phyloP scores from a whole-genome alignment of 352 stramenopile genomes.

The Phytophthora europaea region DNA sequence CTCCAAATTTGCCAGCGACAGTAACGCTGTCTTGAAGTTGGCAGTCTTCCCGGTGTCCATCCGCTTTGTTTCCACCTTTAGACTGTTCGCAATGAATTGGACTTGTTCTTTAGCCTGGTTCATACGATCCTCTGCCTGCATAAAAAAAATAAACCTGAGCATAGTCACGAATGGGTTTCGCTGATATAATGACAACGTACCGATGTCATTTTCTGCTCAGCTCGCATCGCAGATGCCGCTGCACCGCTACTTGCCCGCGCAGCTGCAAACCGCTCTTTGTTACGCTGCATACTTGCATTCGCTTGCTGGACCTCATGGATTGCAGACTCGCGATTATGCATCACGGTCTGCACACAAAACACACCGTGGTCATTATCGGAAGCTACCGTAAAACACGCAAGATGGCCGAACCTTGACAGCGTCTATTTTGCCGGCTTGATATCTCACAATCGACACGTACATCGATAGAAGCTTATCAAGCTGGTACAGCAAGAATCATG shows the following conservation, averaged over 20 bases:
- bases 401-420: conserved; percentile 77
- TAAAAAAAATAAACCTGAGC: conserved; percentile 5
- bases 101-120: conserved; percentile 90
- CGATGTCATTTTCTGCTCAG: conserved; percentile 90
- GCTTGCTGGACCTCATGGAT: conserved; percentile 90
- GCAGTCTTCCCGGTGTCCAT: conserved; percentile 86
- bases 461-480: conserved; percentile 86
- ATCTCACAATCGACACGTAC: conserved; percentile 90
- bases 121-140: conserved; percentile 86
- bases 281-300: conserved; percentile 91
- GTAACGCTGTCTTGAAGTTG: conserved; percentile 81
- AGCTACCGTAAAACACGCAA: neutral
- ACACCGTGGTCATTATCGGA: conserved; percentile 4
- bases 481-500: conserved; percentile 33
- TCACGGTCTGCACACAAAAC: conserved; percentile 67
- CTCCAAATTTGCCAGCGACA: conserved; percentile 83
- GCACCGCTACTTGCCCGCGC: conserved; percentile 86
- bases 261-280: conserved; percentile 90
- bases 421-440: conserved; percentile 87
- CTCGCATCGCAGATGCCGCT: conserved; percentile 87
- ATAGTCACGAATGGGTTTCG: neutral
- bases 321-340: conserved; percentile 87
- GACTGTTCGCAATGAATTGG: conserved; percentile 87
- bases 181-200: conserved; percentile 34
- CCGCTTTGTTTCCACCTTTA: conserved; percentile 87